A percentile compares a stretch with the other conserved stretches of the same genome.
phyloP scores from a whole-genome alignment of 2,329 filamentous ascomycete genomes.

The Ophiostoma pallidulum region DNA sequence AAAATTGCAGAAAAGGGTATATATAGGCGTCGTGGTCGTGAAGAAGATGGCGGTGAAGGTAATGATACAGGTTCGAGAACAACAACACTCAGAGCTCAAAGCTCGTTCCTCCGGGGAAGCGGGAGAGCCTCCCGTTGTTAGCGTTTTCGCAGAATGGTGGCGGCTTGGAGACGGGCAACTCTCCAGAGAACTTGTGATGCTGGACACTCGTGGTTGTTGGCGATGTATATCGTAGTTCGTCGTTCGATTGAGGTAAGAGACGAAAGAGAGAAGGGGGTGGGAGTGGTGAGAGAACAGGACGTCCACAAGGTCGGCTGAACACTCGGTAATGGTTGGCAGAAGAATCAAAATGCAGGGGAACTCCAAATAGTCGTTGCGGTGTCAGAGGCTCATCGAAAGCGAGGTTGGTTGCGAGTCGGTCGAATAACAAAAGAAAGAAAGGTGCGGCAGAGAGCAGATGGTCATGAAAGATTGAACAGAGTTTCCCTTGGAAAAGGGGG shows the following conservation, averaged over 20 bases:
- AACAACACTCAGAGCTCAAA: conserved; percentile 8
- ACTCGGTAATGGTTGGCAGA: no score
- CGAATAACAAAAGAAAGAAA: conserved; percentile 31
- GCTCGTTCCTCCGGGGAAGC: conserved; percentile 14
- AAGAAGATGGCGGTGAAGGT: conserved; percentile 8
- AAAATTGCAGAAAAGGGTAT: conserved; percentile 18
- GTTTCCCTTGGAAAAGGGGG: conserved; percentile 19
- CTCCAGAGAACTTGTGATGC: background rate
- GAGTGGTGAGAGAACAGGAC: background rate
- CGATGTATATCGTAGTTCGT: background rate
- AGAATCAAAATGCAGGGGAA: conserved; percentile 24
- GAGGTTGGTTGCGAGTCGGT: conserved; percentile 20
- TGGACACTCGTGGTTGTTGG: no score
- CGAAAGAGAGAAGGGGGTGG: background rate
- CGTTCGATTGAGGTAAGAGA: background rate
- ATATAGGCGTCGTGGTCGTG: conserved; percentile 21
- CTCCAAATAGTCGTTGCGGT: conserved; percentile 29
- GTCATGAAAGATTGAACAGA: conserved; percentile 13
- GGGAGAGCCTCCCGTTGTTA: conserved; percentile 2
- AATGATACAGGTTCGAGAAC: conserved; percentile 12
- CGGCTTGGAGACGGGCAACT: conserved; percentile 4
- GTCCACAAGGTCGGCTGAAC: no score
- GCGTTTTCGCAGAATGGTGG: conserved; percentile 5
- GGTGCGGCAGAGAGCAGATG: conserved; percentile 20
- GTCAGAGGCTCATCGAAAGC: conserved; percentile 38